Base-by-base conservation (phyloP, 805 yeast species). In the Kodamaea fukazawae region DNA sequence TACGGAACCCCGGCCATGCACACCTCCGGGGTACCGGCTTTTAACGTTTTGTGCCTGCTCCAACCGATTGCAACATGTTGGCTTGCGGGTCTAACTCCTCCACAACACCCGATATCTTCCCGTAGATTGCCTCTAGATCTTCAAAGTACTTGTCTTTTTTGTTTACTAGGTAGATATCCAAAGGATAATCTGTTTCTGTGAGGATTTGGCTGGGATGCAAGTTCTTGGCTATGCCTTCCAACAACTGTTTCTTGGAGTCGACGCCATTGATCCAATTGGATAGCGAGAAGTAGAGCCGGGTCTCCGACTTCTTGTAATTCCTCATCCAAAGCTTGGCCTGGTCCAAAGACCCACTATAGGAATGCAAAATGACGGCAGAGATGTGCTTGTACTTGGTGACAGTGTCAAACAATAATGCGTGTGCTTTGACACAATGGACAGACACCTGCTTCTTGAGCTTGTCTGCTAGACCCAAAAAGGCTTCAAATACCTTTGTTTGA, bases 361-460 rank as follows among this genome's bases (percentile, higher is more conserved):
- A 87, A 55, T 91, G 98, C 16, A 93, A 67, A 28, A 86, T 78
- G 1, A 89, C 60, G 2, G 66, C 56, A 2, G 73, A 58, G 8
- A 58, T 55, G 2, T 49, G 47, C 25, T 41, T 41, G 29, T 29
- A 51, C 16, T 47, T 30, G 2, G 38, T 29, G 4, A 79, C 62
- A 1, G 55, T 40, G 11, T 80, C 83, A 38, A 67, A 77, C 10
- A 84, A 55, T 5, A 65, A 53, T 0, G 89, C 87, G 44, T 85
- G 90, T 8, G 85, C 78, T 50, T 83, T 85, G 4, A 91, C 98
- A 50, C 90, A 85, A 55, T 91, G 99, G 0, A 93, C 45, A 3
- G 95, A 86, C 0, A 86, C 76, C 0, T 86, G 78, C 18, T 76
- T 57, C 0, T 54, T 40, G 12, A 63, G 49, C 17, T 64, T 52